These are phyloP conservation scores for Dendrostoma leiphaemia DNA, from an alignment of 2,329 filamentous ascomycete genomes.

Conservation along the genomic window DNA sequence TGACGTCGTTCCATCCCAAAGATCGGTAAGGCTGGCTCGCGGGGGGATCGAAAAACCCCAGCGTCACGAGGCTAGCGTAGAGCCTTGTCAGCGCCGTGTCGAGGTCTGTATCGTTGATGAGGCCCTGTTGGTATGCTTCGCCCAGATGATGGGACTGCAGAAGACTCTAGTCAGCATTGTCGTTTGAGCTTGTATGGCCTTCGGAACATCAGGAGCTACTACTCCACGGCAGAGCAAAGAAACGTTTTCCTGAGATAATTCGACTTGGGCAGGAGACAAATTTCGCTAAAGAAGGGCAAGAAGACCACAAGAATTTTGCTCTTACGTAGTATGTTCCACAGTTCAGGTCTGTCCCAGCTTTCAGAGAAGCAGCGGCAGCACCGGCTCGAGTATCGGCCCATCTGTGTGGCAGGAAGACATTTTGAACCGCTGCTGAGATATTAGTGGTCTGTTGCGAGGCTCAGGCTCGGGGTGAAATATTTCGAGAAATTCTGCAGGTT, in stretches of 20 bases:
- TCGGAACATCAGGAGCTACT: too few relatives aligned
- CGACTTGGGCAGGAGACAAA: too few relatives aligned
- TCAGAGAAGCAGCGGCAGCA: constrained; percentile 46
- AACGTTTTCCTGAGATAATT: too few relatives aligned
- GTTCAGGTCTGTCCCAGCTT: constrained; percentile 51
- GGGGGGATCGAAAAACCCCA: constrained; percentile 56
- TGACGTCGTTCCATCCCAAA: constrained; percentile 54
- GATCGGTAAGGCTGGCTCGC: constrained; percentile 45
- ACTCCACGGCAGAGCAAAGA: too few relatives aligned
- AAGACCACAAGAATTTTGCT: too few relatives aligned
- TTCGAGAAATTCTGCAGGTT: too few relatives aligned
- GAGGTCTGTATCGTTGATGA: constrained; percentile 43
- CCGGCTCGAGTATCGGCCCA: constrained; percentile 35
- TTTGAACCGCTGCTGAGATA: constrained; percentile 57
- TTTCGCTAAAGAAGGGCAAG: too few relatives aligned
- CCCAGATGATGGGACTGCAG: constrained; percentile 22
- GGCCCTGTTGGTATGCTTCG: constrained; percentile 29
- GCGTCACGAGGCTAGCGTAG: constrained; percentile 52
- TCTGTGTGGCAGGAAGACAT: constrained; percentile 44
- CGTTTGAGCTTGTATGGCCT: too few relatives aligned
- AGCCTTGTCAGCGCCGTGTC: constrained; percentile 49
- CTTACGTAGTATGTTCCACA: constrained; percentile 36
- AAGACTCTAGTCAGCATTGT: too few relatives aligned
- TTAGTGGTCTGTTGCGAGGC: too few relatives aligned
- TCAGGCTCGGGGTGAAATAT: too few relatives aligned